These are phyloP conservation scores for Waltiozyma sp. DNA, from an alignment of 1,139 yeast species.

Conservation along the genomic window DNA sequence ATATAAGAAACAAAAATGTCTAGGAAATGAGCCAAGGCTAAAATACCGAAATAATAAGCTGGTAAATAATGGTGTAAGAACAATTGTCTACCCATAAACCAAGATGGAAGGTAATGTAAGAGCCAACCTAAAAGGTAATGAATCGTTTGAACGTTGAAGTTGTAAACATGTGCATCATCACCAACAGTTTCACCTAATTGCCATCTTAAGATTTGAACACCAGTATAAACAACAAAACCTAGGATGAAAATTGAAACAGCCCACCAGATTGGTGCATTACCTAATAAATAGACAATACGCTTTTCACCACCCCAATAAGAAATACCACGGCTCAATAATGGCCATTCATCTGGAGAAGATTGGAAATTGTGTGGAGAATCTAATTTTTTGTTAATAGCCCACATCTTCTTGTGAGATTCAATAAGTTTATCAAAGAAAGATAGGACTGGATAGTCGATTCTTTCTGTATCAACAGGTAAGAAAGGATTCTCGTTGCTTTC, in stretches of 20 bases:
- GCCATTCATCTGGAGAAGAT: constrained; percentile 86
- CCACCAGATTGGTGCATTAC: constrained; percentile 93
- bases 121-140: constrained; percentile 74
- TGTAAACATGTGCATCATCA: constrained; percentile 44
- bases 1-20: constrained; percentile 51
- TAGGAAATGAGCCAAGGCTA: constrained; percentile 73
- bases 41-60: constrained; percentile 77
- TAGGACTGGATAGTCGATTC: constrained; percentile 50
- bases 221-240: constrained; percentile 43
- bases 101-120: constrained; percentile 78
- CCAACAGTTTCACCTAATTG: constrained; percentile 50
- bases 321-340: constrained; percentile 79
- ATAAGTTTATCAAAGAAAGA: constrained; percentile 58
- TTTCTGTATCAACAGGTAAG: constrained; percentile 35
- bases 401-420: constrained; percentile 82
- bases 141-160: constrained; percentile 62
- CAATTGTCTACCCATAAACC: constrained; percentile 87
- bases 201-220: constrained; percentile 58
- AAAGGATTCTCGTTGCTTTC: constrained; percentile 58
- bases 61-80: constrained; percentile 91
- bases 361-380: constrained; percentile 83
- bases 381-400: constrained; percentile 79
- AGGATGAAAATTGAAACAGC: constrained; percentile 49
- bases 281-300: constrained; percentile 74
- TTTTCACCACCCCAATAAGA: constrained; percentile 82